These are phyloP conservation scores for Tulasnella sp. DNA, from an alignment of 768 basidiomycete species.

Conservation along the genomic window DNA sequence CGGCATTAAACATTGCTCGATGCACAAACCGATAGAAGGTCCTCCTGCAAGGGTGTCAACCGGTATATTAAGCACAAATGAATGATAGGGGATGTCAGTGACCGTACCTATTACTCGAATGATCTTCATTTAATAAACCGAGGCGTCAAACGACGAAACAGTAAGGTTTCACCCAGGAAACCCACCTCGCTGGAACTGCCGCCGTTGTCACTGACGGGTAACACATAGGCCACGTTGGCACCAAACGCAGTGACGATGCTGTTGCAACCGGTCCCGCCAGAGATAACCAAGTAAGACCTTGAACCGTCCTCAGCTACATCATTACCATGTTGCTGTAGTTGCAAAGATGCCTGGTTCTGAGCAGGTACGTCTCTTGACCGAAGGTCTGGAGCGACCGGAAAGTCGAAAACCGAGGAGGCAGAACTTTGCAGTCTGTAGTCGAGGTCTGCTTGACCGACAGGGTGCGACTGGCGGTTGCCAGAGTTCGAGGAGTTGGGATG, in stretches of 20 bases:
- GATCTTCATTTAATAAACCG: constrained; percentile 32
- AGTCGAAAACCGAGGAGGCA: constrained; percentile 17
- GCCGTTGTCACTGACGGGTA: constrained; percentile 92
- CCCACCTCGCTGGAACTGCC: constrained; percentile 71
- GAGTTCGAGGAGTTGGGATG: not conserved
- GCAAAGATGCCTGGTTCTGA: not conserved
- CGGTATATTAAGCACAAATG: not conserved
- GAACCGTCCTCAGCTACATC: not conserved
- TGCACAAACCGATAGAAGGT: constrained; percentile 66
- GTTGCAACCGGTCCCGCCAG: constrained; percentile 92
- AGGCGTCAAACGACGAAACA: not conserved
- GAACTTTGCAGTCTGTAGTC: constrained; percentile 11
- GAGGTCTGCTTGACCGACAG: not conserved
- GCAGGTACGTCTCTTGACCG: not conserved
- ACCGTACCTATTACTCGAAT: constrained; percentile 58
- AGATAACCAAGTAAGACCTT: constrained; percentile 45
- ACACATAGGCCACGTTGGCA: constrained; percentile 56
- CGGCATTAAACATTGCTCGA: not conserved
- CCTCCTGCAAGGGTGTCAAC: constrained; percentile 39
- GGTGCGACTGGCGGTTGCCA: not conserved
- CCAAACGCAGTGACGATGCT: constrained; percentile 78
- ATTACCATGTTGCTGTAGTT: not conserved
- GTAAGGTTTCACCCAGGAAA: not conserved
- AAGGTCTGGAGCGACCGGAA: constrained; percentile 1
- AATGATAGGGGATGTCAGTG: constrained; percentile 6